Evolutionary conservation across 2,329 filamentous ascomycete genomes (phyloP).

Genomic region (Laburnicola sp.): DNA sequence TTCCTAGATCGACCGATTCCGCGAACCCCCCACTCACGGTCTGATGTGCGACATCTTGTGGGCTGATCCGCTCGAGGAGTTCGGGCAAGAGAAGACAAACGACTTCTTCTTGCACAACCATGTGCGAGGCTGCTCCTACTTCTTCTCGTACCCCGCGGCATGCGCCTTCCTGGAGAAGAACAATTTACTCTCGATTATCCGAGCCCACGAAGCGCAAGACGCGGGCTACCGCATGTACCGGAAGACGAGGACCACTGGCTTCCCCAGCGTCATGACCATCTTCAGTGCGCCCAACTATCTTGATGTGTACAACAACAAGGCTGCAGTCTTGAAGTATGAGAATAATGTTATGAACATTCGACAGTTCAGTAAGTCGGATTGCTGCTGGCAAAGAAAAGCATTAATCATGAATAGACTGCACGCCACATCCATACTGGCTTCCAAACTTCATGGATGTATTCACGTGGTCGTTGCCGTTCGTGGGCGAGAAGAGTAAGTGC

Average conservation of each 20-base stretch:
- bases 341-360: slow-evolving; percentile 99
- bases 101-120: slow-evolving; percentile 99
- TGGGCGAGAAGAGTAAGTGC: slow-evolving; percentile 77
- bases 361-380: slow-evolving; percentile 69
- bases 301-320: slow-evolving; percentile 99
- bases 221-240: slow-evolving; percentile 99
- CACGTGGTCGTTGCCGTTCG: slow-evolving; percentile 99
- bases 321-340: slow-evolving; percentile 97
- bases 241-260: slow-evolving; percentile 96
- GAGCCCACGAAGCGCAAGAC: slow-evolving; percentile 97
- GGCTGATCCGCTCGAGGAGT: slow-evolving; percentile 97
- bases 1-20: slow-evolving; percentile 87
- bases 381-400: background rate
- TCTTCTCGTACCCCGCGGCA: slow-evolving; percentile 97
- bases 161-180: slow-evolving; percentile 99
- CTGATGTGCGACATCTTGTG: slow-evolving; percentile 99
- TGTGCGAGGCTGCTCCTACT: slow-evolving; percentile 97
- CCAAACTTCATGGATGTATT: slow-evolving; percentile 99
- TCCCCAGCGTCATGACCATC: slow-evolving; percentile 99
- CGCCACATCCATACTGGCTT: slow-evolving; percentile 97
- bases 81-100: slow-evolving; percentile 96
- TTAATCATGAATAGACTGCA: slow-evolving; percentile 66
- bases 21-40: slow-evolving; percentile 94
- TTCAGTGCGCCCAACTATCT: slow-evolving; percentile 99
- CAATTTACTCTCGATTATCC: slow-evolving; percentile 94